Percentiles rank a stretch among this genome's conserved stretches.
Evolutionary conservation across 352 stramenopile genomes (phyloP).

Genomic region (Globisporangium acanthophoron): DNA sequence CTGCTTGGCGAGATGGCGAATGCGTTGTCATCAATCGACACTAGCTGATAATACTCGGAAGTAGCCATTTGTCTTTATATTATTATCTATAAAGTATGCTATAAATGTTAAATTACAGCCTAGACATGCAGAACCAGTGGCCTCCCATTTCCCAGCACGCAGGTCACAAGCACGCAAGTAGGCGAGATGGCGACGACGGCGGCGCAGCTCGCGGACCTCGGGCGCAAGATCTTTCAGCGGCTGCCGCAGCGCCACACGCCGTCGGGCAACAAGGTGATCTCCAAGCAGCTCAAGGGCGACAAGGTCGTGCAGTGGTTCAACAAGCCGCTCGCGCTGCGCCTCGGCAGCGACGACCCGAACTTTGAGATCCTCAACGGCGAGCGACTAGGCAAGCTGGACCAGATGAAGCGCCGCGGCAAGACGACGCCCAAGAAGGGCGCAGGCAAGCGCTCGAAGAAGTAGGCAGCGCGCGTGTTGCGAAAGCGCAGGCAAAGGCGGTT

Average conservation of each 20-base stretch:
- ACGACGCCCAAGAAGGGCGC: slow-evolving; percentile 83
- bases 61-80: too few relatives aligned
- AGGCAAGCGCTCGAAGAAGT: slow-evolving; percentile 86
- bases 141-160: slow-evolving; percentile 1
- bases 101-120: not conserved
- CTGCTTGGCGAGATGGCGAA: not conserved
- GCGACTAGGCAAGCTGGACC: slow-evolving; percentile 68
- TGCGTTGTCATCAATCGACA: not conserved
- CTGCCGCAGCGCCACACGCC: slow-evolving; percentile 73
- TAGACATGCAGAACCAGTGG: slow-evolving; percentile 10
- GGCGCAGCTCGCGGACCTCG: slow-evolving; percentile 70
- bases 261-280: slow-evolving; percentile 88
- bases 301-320: slow-evolving; percentile 85
- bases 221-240: slow-evolving; percentile 87
- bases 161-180: slow-evolving; percentile 1
- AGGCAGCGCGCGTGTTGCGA: slow-evolving; percentile 12
- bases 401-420: slow-evolving; percentile 87
- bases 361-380: slow-evolving; percentile 81
- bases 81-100: not conserved
- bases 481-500: not conserved
- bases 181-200: slow-evolving; percentile 28
- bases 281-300: slow-evolving; percentile 84
- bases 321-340: slow-evolving; percentile 69
- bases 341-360: slow-evolving; percentile 80
- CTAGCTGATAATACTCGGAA: not conserved